Evolutionary conservation across 1,284 basidiomycete species (phyloP), one percentile per base, ranked within the genome.

Genomic region (Sanghuangporus sanghuang): DNA sequence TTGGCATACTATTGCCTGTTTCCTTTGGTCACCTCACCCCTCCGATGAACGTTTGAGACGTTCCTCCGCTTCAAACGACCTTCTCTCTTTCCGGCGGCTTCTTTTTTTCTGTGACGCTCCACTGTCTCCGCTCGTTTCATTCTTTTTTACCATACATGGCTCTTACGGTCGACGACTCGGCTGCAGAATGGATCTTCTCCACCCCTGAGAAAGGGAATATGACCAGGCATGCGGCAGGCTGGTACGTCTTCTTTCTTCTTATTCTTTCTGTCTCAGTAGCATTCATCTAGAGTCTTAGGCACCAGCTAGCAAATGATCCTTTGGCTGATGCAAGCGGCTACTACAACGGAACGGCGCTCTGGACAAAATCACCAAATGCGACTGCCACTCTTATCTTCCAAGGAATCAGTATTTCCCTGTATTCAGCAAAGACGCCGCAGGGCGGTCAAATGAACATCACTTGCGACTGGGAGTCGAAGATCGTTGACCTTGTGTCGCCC

Each of bases 311-410:
- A 16, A 44, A 62, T n/a, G 46, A 57, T 35, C 46, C n/a, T 21
- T 23, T n/a, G 36, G 46, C 61, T 16, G 18, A 38, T 44, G 35
- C 44, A 32, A 9, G 6, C 36, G 54, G 36, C 32, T 39, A 50
- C 18, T 57, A 50, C 35, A 57, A 57, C 35, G 14, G 32, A 9
- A 55, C 57, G 8, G 57, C 40, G 16, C 52, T 60, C 6, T 64
- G 63, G 63, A 59, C 63, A 12, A 23, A 40, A 23, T 61, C 52
- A 3, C 59, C 55, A 38, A 55, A 50, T 11, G 58, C 64, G 18
- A 39, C 59, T 14, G 59, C 48, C 53, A 32, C 59, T 18, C 48
- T 64, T 23, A 42, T 60, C 18, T 64, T 64, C 40, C 63, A 64
- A 39, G 63, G 63, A 18, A 60, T 35, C 21, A 32, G 36, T 4